These are phyloP conservation scores for Gymnopus androsaceus DNA, from an alignment of 1,284 basidiomycete genomes.

Conservation along the genomic window DNA sequence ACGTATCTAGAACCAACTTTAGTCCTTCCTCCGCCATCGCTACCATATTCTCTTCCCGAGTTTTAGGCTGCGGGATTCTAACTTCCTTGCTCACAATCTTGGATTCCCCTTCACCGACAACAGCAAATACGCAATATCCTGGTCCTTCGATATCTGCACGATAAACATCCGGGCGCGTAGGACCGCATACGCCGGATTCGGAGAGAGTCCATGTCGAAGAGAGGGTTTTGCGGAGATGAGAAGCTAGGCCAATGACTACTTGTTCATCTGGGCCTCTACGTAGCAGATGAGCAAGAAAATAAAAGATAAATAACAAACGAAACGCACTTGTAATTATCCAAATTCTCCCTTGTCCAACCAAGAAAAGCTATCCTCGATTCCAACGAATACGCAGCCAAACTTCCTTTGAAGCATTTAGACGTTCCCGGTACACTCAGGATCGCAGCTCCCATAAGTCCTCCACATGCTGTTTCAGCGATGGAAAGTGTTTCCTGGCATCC, in stretches of 20 bases:
- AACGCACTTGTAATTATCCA: slow-evolving; percentile 3
- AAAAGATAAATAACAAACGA: background rate
- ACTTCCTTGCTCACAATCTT: slow-evolving; percentile 1
- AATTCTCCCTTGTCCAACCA: background rate
- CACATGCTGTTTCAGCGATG: slow-evolving; percentile 4
- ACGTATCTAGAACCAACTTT: slow-evolving; percentile 4
- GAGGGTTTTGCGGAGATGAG: background rate
- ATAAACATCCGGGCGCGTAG: background rate
- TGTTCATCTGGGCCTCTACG: slow-evolving; percentile 2
- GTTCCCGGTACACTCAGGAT: slow-evolving; percentile 5
- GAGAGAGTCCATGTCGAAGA: slow-evolving; percentile 5
- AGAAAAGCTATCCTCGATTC: slow-evolving; percentile 7
- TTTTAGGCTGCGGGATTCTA: background rate
- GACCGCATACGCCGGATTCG: slow-evolving; percentile 3
- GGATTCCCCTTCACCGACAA: background rate
- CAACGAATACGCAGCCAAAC: slow-evolving; percentile 6
- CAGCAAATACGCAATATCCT: background rate
- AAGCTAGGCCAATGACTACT: slow-evolving; percentile 2
- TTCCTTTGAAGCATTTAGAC: slow-evolving; percentile 3
- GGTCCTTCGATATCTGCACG: slow-evolving; percentile 4
- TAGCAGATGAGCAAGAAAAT: background rate
- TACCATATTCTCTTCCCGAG: slow-evolving; percentile 6
- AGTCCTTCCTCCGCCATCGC: slow-evolving; percentile 7
- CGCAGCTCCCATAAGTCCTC: slow-evolving; percentile 4
- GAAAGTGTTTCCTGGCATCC: slow-evolving; percentile 2